These are phyloP conservation scores for Porodaedalea pini DNA, from an alignment of 1,284 basidiomycete genomes.

Conservation along the genomic window DNA sequence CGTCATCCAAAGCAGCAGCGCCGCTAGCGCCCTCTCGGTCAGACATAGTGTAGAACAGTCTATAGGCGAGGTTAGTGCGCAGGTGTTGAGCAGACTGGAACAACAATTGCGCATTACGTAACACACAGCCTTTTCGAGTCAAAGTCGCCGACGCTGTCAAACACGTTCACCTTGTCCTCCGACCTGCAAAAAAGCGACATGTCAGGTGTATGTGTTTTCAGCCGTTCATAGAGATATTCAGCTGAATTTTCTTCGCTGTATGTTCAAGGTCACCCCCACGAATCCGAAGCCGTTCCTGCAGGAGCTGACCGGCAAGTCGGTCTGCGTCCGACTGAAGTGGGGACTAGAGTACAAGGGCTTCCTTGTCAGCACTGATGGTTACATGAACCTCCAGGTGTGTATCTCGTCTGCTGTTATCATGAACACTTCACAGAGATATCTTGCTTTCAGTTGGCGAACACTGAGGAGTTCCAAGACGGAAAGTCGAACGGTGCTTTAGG, in stretches of 20 bases:
- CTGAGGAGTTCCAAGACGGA: slow-evolving; percentile 97
- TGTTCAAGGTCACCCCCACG: slow-evolving; percentile 79
- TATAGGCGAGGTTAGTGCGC: not conserved
- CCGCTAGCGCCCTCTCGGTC: slow-evolving; percentile 76
- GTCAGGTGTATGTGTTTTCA: slow-evolving; percentile 43
- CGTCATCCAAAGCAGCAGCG: slow-evolving; percentile 73
- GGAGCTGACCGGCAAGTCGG: slow-evolving; percentile 96
- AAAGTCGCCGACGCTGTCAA: not conserved
- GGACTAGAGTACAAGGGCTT: slow-evolving; percentile 99
- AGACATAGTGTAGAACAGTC: slow-evolving; percentile 54
- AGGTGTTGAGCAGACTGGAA: not conserved
- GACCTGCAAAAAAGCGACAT: slow-evolving; percentile 42
- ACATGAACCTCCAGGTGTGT: slow-evolving; percentile 97
- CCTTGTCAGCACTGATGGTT: slow-evolving; percentile 96
- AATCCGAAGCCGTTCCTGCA: slow-evolving; percentile 99
- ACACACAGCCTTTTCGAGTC: not conserved
- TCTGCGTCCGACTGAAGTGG: slow-evolving; percentile 96
- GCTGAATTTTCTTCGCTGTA: not conserved
- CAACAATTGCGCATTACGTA: slow-evolving; percentile 2
- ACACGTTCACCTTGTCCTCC: not conserved
- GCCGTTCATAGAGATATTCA: not conserved
- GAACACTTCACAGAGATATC: slow-evolving; percentile 8
- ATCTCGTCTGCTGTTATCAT: slow-evolving; percentile 11
- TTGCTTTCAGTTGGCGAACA: slow-evolving; percentile 80
- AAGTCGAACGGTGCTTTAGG: slow-evolving; percentile 94